Evolutionary conservation across 1,284 basidiomycete species (phyloP), one percentile per base, ranked within the genome.

Genomic region (Cutaneotrichosporon mucoides): DNA sequence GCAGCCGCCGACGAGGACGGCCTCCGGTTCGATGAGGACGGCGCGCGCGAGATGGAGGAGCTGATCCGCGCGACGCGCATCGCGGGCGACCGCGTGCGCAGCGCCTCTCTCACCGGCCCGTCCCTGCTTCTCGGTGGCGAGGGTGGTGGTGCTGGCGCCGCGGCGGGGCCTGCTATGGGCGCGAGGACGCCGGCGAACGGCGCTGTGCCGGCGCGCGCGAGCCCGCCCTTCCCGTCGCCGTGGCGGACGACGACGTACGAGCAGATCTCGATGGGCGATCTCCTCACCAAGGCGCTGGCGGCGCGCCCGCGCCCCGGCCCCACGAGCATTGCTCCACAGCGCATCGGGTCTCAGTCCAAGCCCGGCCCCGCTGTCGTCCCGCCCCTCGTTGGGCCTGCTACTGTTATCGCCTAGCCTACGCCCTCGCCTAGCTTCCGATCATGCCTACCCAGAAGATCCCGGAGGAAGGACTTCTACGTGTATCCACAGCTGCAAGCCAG

Each of bases 1-100:
- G 51, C 46, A 7, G 41, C 52, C 35, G 51, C 53, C 12, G 66
- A 65, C 34, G 67, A 70, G 59, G 69, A 84, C 38, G 86, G 86
- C 53, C 79, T 81, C n/a, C 82, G 82, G 49, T 88, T 88, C 72
- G 88, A 89, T 63, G 79, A 88, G 59, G 88, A 89, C 59, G 88
- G 90, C 3, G 88, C 89, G 68, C 85, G 84, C 15, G 90, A 87
- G 69, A 73, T 86, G 38, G 85, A 85, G 36, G 79, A 82, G 8
- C 78, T 87, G 62, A 79, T 84, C 34, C 81, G 79, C 55, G 79
- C 82, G 3, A 81, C 86, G 10, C 81, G 84, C 40, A 73, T 79
- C 4, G 85, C 86, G 0, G 82, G 82, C 53, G 81, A 83, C 34
- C 82, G 67, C 34, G 63, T 65, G 13, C 55, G 48, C 8, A 46